These are phyloP conservation scores for Pythium apleroticum DNA, from an alignment of 352 stramenopile species.

Conservation along the genomic window DNA sequence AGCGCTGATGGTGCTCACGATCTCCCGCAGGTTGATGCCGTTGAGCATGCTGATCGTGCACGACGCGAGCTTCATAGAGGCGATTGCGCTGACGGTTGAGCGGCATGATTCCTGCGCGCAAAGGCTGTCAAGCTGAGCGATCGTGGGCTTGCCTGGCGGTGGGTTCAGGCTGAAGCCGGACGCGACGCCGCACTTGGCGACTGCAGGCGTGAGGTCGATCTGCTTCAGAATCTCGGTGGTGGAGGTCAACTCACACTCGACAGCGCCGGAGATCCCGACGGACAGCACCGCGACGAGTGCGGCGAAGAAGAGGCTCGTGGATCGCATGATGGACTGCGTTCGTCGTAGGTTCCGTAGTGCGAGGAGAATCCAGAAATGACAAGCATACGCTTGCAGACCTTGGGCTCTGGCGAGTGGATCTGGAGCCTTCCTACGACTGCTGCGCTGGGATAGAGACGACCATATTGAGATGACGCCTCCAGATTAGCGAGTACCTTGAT, in stretches of 20 bases:
- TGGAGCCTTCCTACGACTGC: neutral
- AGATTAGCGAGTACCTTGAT: no score
- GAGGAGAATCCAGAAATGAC: neutral
- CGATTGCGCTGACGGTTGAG: neutral
- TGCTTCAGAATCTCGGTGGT: slow-evolving; percentile 17
- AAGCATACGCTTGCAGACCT: neutral
- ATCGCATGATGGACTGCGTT: neutral
- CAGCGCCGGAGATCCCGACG: neutral
- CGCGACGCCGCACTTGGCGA: slow-evolving; percentile 3
- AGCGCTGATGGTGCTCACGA: slow-evolving; percentile 11
- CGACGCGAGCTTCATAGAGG: slow-evolving; percentile 18
- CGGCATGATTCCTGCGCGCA: slow-evolving; percentile 12
- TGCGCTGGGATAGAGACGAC: neutral
- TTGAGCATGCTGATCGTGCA: slow-evolving; percentile 33
- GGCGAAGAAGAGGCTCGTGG: neutral
- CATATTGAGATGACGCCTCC: slow-evolving; percentile 1
- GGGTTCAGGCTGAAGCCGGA: slow-evolving; percentile 19
- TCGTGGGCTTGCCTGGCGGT: slow-evolving; percentile 5
- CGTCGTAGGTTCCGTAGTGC: neutral
- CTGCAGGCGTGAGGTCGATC: slow-evolving; percentile 12
- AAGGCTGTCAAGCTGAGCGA: slow-evolving; percentile 17
- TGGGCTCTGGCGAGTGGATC: neutral
- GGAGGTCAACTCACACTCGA: slow-evolving; percentile 13
- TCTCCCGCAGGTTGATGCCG: slow-evolving; percentile 23
- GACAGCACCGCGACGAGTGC: neutral